phyloP scores from a whole-genome alignment of 305 asterid genomes.

The Plantago coronopus region DNA sequence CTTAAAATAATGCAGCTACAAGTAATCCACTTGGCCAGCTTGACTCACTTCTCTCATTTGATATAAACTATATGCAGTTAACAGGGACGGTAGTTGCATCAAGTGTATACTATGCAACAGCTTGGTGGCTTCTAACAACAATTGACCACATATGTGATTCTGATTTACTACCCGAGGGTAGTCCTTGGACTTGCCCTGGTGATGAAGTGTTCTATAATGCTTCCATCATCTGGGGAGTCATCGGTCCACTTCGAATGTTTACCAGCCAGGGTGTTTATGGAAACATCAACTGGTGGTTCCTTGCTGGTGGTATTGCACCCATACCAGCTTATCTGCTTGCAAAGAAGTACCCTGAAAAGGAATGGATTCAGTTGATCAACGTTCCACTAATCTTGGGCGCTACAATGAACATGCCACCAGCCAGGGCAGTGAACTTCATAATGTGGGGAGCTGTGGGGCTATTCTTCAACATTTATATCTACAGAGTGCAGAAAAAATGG shows the following conservation, averaged over 20 bases:
- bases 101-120: constrained; percentile 30
- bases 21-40: not conserved
- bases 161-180: constrained; percentile 33
- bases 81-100: constrained; percentile 55
- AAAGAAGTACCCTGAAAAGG: constrained; percentile 37
- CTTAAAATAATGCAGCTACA: not conserved
- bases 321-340: constrained; percentile 36
- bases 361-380: constrained; percentile 45
- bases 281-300: constrained; percentile 48
- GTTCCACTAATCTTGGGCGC: constrained; percentile 42
- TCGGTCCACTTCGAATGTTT: constrained; percentile 59
- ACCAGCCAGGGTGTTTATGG: constrained; percentile 41
- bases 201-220: constrained; percentile 66
- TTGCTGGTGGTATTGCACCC: constrained; percentile 40
- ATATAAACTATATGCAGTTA: constrained; percentile 23
- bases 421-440: constrained; percentile 44
- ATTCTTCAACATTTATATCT: constrained; percentile 40
- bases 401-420: constrained; percentile 60
- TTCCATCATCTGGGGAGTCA: constrained; percentile 73
- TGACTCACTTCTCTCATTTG: not conserved
- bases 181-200: constrained; percentile 67
- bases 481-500: constrained; percentile 46
- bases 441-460: constrained; percentile 51
- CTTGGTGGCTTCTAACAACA: constrained; percentile 55
- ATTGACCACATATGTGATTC: constrained; percentile 44